Conservation (phyloP, 202 grass and related monocot species). For the Dendrocalamus latiflorus region DNA sequence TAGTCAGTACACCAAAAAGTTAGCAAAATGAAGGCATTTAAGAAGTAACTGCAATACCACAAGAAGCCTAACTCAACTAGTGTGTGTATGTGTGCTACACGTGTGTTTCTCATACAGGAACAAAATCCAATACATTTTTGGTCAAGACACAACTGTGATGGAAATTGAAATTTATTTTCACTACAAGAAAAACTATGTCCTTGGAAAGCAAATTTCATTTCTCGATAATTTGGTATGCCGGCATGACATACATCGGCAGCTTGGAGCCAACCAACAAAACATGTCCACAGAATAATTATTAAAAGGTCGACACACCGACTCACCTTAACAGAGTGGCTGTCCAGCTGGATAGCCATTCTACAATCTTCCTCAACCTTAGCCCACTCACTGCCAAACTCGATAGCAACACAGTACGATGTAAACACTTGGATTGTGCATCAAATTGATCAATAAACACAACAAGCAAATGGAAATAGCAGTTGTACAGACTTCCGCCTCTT, state of each 20-base stretch:
- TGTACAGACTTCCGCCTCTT: constrained; percentile 74
- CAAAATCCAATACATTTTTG: not conserved
- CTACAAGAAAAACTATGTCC: constrained; percentile 13
- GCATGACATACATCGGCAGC: not conserved
- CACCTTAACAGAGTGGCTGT: constrained; percentile 86
- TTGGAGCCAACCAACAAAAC: not conserved
- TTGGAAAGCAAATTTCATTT: not conserved
- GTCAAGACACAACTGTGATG: not conserved
- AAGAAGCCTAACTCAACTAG: constrained; percentile 10
- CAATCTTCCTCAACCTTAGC: constrained; percentile 76
- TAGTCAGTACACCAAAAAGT: not conserved
- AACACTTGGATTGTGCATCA: constrained; percentile 9
- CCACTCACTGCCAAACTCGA: constrained; percentile 66
- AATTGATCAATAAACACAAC: constrained; percentile 15
- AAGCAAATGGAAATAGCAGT: constrained; percentile 31
- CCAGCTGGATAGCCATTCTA: constrained; percentile 67
- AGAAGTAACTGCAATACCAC: not conserved
- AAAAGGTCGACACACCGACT: not conserved
- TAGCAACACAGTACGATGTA: constrained; percentile 7
- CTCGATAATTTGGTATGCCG: not conserved
- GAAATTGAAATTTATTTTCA: not conserved
- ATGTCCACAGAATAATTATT: not conserved
- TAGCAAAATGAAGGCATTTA: not conserved
- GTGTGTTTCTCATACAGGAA: not conserved
- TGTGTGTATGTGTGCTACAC: not conserved